phyloP scores from a whole-genome alignment of 345 rosid species.

The Erucastrum elatum region DNA sequence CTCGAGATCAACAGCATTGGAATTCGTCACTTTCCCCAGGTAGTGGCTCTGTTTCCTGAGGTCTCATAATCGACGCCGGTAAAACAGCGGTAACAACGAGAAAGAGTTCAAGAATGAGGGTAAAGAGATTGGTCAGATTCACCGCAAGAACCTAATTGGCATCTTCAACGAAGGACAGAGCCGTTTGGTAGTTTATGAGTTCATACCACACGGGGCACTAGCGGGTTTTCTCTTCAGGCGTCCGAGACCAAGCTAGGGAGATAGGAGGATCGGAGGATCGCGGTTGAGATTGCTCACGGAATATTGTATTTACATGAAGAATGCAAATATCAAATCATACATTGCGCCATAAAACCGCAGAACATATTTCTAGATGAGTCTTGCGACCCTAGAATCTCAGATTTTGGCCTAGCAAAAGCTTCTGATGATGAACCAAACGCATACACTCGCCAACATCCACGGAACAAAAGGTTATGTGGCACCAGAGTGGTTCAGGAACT shows the following conservation, averaged over 20 bases:
- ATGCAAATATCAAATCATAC: constrained; percentile 47
- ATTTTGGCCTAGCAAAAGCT: constrained; percentile 40
- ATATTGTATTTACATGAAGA: constrained; percentile 51
- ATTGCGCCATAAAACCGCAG: constrained; percentile 57
- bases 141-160: constrained; percentile 52
- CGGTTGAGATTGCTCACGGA: constrained; percentile 40
- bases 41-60: background rate
- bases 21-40: background rate
- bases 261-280: constrained; percentile 35
- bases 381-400: constrained; percentile 38
- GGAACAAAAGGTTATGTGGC: constrained; percentile 53
- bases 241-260: constrained; percentile 43
- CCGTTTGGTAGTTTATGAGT: constrained; percentile 49
- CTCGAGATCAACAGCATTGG: background rate
- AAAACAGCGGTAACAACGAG: constrained; percentile 2
- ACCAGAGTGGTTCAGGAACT: constrained; percentile 50
- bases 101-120: constrained; percentile 50
- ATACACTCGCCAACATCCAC: constrained; percentile 41
- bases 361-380: constrained; percentile 46
- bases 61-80: background rate
- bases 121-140: constrained; percentile 43
- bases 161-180: constrained; percentile 41
- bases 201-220: constrained; percentile 42
- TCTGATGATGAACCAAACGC: constrained; percentile 42
- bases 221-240: constrained; percentile 41